Evolutionary conservation across 1,284 basidiomycete species (phyloP).

Genomic region (Agaricales sp.): DNA sequence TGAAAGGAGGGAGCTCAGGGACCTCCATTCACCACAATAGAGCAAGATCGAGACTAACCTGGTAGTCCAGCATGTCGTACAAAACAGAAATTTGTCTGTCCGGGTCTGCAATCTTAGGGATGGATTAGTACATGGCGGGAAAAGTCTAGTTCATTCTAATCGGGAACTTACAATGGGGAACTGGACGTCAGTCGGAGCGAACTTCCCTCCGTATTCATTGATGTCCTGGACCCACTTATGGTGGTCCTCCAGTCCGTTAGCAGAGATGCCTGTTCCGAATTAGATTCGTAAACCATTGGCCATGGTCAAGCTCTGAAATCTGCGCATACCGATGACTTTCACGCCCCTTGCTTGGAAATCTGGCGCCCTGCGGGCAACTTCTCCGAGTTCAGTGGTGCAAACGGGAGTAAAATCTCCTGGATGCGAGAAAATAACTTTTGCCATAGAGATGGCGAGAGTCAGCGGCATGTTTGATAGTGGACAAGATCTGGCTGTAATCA

Average conservation of each 20-base stretch:
- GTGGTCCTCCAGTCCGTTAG: conserved; percentile 85
- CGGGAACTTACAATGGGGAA: conserved; percentile 77
- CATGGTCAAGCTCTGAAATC: background rate
- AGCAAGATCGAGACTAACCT: conserved; percentile 26
- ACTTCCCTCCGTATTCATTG: conserved; percentile 65
- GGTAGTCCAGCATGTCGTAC: conserved; percentile 95
- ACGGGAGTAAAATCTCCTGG: conserved; percentile 83
- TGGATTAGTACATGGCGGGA: background rate
- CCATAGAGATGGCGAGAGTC: conserved; percentile 22
- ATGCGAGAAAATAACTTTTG: conserved; percentile 87
- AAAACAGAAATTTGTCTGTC: conserved; percentile 79
- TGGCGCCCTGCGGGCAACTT: conserved; percentile 77
- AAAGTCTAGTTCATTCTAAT: background rate
- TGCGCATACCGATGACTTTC: conserved; percentile 67
- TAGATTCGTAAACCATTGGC: too few species aligned
- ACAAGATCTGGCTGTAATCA: conserved; percentile 2
- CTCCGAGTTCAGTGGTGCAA: conserved; percentile 95
- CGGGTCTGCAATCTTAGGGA: conserved; percentile 75
- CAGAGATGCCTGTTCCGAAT: conserved; percentile 61
- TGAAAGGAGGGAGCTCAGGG: background rate
- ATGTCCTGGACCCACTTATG: conserved; percentile 89
- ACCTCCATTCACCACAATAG: background rate
- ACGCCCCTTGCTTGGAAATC: conserved; percentile 85
- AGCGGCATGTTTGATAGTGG: background rate
- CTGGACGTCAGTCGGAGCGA: conserved; percentile 62